Evolutionary conservation across 176 grass and related monocot genomes (phyloP), one percentile per base, ranked within the genome.

Genomic region (Avena insularis): DNA sequence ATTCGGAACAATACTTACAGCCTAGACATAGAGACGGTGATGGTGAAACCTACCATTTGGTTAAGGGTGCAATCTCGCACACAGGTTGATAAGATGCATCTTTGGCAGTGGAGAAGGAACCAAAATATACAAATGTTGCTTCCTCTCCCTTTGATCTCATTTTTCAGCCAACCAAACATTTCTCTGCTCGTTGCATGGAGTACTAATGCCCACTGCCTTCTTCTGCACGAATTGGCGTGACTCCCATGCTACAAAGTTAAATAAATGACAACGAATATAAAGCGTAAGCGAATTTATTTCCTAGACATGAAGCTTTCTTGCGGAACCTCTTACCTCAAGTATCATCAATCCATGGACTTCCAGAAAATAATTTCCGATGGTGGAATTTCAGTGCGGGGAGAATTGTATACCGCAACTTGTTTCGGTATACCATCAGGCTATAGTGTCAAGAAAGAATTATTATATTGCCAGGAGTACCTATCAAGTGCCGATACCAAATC

Each of bases 91-190:
- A 78, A 38, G 90, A 86, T 77, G 89, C 83, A 72, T 90, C 62
- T 92, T 80, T 87, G 25, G 31, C 54, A 88, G 87, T 93, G 94
- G 87, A 82, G 79, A 68, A 69, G 53, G 83, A 92, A 93, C 75
- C 47, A 71, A 79, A 83, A 79, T 87, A 90, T 57, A 83, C n/a
- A 79, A 87, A 74, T 55, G 17, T 73, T 79, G 43, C 57, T 72
- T 63, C 33, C 53, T 78, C 5, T 71, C 16, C 45, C 13, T 70
- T 57, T 72, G 16, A 67, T 71, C 40, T 16, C 46, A 82, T 75
- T 72, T 72, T 89, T 8, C 58, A 67, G 17, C 47, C 23, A 86
- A 86, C 72, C 71, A 82, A 87, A 29, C 53, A 84, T 70, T 54
- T 81, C 9, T 75, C 38, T 40, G 55, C 20, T 73, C 77, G 70